Evolutionary conservation across 73 alveolate genomes (phyloP), one percentile per base, ranked within the genome.

Genomic region (Loxodes magnus): DNA sequence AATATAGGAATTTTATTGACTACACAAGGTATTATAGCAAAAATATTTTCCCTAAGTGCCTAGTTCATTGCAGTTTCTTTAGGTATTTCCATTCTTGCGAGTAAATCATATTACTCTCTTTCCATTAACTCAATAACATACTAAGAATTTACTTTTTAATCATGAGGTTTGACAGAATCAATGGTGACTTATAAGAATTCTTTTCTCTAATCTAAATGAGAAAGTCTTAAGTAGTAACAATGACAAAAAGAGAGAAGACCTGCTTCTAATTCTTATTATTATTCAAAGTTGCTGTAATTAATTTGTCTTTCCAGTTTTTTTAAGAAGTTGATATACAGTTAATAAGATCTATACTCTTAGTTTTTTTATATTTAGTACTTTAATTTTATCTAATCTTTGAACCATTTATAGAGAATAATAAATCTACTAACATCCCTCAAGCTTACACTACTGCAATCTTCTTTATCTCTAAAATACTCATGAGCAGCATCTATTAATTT

Each of bases 21-120:
- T 9, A 74, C 24, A 21, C 89, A 74, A 22, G 71, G 41, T 31
- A 43, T 63, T 31, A 35, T 56, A 34, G 74, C 60, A 59, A 74
- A 74, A 21, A 67, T 29, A 52, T 74, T 74, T 52, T 74, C 85
- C 37, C 22, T 38, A 37, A 74, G 62, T 28, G 74, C 85, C 21
- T 37, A 56, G 39, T 74, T 74, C 60, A 53, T 56, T 4, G 81
- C 76, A 27, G 30, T 49, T 15, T 57, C 77, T 22, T 29, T 59
- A 39, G 30, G 27, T 26, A 76, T 21, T 21, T 57, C 35, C 24
- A 64, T 31, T 46, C 36, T 16, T 60, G 59, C 77, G 9, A 73
- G 56, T 20, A 57, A 69, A 35, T 54, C 69, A 28, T 69, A 34
- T 61, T 68, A 63, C 70, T 76, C 90, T 43, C n/a, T 17, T 33